Percentiles rank a stretch among this genome's conserved stretches.
These are phyloP conservation scores for Populus tomentosa DNA, from an alignment of 441 rosid species.

Conservation along the genomic window DNA sequence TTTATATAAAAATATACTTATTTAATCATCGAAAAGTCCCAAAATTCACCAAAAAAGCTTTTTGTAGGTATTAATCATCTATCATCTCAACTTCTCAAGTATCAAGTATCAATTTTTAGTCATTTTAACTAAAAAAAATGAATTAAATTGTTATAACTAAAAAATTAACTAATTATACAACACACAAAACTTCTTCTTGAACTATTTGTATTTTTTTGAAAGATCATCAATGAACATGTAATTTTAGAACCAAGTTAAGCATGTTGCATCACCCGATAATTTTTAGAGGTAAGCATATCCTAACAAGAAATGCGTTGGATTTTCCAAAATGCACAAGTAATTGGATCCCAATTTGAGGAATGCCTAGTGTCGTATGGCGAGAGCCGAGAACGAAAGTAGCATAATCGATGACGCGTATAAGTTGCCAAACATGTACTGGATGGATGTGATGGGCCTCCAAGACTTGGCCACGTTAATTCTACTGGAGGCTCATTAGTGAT, in stretches of 20 bases:
- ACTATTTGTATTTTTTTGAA: too few relatives aligned
- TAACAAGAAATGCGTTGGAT: too few relatives aligned
- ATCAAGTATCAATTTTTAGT: accelerated
- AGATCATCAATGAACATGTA: too few relatives aligned
- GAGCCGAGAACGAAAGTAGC: neutral
- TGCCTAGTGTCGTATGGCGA: neutral
- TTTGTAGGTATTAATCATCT: accelerated
- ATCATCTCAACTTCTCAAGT: accelerated
- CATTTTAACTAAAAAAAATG: accelerated
- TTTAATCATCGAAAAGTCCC: accelerated
- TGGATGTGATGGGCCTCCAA: neutral
- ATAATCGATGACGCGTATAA: too few relatives aligned
- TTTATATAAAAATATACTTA: too few relatives aligned
- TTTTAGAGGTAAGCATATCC: too few relatives aligned
- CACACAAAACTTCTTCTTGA: too few relatives aligned
- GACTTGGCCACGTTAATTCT: neutral
- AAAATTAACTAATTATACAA: too few relatives aligned
- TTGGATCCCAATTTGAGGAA: neutral
- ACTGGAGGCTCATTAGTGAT: neutral
- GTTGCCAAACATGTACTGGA: neutral
- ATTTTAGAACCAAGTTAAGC: too few relatives aligned
- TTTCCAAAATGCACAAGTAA: too few relatives aligned
- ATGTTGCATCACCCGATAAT: too few relatives aligned
- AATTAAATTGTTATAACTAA: too few relatives aligned
- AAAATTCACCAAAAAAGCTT: accelerated